Base-by-base conservation (phyloP, 768 basidiomycete species). In the Ramaria sp. region DNA sequence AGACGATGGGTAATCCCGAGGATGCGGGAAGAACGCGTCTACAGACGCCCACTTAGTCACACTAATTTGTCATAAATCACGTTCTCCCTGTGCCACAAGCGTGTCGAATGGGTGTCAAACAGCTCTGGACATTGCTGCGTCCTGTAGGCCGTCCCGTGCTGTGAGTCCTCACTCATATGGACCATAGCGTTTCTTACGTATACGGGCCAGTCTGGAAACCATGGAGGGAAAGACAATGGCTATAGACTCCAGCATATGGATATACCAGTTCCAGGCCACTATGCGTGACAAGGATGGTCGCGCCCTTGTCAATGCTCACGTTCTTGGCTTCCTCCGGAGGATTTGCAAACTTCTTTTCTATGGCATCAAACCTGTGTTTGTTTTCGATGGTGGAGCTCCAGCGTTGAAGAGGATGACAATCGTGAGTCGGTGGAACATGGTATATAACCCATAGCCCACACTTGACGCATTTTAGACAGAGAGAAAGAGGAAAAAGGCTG, bases 171-270 rank as follows among this genome's bases (percentile, higher is more conserved):
- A 8, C 30, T 37, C 30, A 24, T 30, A 15, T 43, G 27, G 16
- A 37, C 28, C 50, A 5, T 27, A 30, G 37, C 39, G 41, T 55
- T 43, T 34, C 24, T 34, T 22, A 47, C 10, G 49, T 43, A 52
- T 48, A 16, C 38, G 56, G 48, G 25, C 24, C 63, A 95, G 93
- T 68, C 74, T 98, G 52, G 95, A 99, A 69, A 93, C 87, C 0
- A 79, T 94, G 65, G 93, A 94, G 63, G 93, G 92, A n/a, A 95
- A 93, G 66, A 73, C 81, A 9, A 81, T 99, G 71, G 96, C 96
- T 2, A 98, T 99, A 54, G 96, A 99, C 69, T 97, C 94, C 3
- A 96, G 92, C 61, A 98, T 99, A 59, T 99, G 96, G 96, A 83
- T 99, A 52, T 99, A 99, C 68, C 96, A 99, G 67, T 99, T 99